Evolutionary conservation across 176 grass and related monocot genomes (phyloP).

Genomic region (Zoysia pacifica): DNA sequence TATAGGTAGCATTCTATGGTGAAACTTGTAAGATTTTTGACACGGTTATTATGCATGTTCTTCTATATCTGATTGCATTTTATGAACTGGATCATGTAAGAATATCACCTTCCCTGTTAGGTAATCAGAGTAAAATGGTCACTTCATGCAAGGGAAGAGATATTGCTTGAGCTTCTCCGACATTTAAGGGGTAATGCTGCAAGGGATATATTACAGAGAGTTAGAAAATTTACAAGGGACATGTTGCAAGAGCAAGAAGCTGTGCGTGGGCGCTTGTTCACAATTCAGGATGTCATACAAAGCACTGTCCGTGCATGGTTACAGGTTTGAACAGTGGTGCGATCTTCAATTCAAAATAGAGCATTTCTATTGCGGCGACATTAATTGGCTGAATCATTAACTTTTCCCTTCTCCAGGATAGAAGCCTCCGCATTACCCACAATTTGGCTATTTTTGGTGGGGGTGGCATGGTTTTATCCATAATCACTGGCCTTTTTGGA

Average conservation of each 20-base stretch:
- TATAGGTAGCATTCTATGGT: background rate
- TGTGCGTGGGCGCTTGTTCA: slow-evolving; percentile 90
- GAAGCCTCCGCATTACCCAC: slow-evolving; percentile 88
- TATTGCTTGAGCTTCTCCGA: slow-evolving; percentile 77
- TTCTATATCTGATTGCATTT: slow-evolving; percentile 13
- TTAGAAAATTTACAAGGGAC: slow-evolving; percentile 67
- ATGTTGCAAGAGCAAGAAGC: slow-evolving; percentile 99
- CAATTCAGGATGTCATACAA: slow-evolving; percentile 99
- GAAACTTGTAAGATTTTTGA: background rate
- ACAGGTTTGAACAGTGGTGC: slow-evolving; percentile 51
- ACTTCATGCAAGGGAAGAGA: slow-evolving; percentile 97
- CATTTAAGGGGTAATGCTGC: slow-evolving; percentile 74
- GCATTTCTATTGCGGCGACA: background rate
- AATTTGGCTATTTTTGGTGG: slow-evolving; percentile 93
- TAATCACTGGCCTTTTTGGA: slow-evolving; percentile 91
- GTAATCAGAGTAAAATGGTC: slow-evolving; percentile 99
- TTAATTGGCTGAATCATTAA: slow-evolving; percentile 1
- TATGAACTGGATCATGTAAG: slow-evolving; percentile 7
- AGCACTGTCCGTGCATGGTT: slow-evolving; percentile 97
- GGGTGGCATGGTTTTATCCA: slow-evolving; percentile 73
- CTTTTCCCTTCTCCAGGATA: slow-evolving; percentile 52
- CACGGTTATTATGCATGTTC: slow-evolving; percentile 5
- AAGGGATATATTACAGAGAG: slow-evolving; percentile 65
- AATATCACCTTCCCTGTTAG: slow-evolving; percentile 34
- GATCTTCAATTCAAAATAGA: slow-evolving; percentile 6